phyloP scores from a whole-genome alignment of 2,329 filamentous ascomycete genomes.

The Xylaria polymorpha region DNA sequence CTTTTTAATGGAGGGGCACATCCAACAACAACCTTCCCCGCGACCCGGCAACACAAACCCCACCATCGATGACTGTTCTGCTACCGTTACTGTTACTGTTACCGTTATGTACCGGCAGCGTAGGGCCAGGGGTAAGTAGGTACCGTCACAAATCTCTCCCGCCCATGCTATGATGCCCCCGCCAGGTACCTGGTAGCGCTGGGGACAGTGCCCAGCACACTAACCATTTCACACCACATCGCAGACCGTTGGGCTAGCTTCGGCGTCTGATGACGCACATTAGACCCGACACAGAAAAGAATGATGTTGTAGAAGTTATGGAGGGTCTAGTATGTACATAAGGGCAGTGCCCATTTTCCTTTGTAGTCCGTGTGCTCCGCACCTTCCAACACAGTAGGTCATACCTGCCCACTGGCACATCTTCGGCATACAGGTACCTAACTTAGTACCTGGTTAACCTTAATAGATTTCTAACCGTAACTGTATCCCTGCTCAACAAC shows the following conservation, averaged over 20 bases:
- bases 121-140: not conserved
- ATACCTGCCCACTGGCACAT: no score
- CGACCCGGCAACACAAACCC: slow-evolving; percentile 3
- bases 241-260: not conserved
- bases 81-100: no score
- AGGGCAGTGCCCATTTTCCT: no score
- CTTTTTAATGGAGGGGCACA: slow-evolving; percentile 24
- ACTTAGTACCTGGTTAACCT: not conserved
- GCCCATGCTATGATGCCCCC: not conserved
- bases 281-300: no score
- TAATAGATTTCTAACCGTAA: not conserved
- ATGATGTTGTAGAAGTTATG: no score
- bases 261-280: slow-evolving; percentile 16
- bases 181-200: not conserved
- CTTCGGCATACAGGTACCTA: not conserved
- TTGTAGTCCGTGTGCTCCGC: no score
- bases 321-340: no score
- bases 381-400: no score
- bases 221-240: not conserved
- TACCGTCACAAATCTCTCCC: no score
- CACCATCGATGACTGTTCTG: slow-evolving; percentile 15
- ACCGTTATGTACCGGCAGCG: not conserved
- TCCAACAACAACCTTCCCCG: slow-evolving; percentile 11
- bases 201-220: no score
- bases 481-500: slow-evolving; percentile 5